Percentiles rank a stretch among this genome's conserved stretches.
These are phyloP conservation scores for Diplodia scrobiculata DNA, from an alignment of 2,329 filamentous ascomycete genomes.

Conservation along the genomic window DNA sequence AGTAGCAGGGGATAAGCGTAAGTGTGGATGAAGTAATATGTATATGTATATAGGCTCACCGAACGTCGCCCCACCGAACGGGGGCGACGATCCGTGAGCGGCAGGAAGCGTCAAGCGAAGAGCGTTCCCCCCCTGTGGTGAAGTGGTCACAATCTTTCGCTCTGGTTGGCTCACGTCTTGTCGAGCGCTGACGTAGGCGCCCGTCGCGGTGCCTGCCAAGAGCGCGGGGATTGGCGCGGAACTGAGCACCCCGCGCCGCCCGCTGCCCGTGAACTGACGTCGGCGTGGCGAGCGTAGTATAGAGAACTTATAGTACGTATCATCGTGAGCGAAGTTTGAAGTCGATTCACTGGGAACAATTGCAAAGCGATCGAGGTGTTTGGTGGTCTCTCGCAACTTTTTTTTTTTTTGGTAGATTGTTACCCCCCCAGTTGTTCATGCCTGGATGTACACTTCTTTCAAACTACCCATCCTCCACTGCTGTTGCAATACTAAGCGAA, in stretches of 20 bases:
- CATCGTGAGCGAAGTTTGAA: neutral
- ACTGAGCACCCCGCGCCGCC: neutral
- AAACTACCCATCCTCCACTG: no score
- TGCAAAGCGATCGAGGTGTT: no score
- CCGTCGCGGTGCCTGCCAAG: slow-evolving; percentile 15
- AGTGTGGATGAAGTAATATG: neutral
- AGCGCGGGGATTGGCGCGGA: neutral
- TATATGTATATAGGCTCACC: slow-evolving; percentile 4
- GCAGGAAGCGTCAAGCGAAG: neutral
- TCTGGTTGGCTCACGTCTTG: neutral
- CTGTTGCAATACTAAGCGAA: no score
- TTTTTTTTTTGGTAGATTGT: no score
- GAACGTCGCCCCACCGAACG: no score
- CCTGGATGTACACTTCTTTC: no score
- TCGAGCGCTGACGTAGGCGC: slow-evolving; percentile 1
- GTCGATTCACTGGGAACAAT: no score
- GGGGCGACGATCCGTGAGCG: neutral
- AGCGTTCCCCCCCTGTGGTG: no score
- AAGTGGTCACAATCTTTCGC: neutral
- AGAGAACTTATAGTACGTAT: neutral
- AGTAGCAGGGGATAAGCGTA: neutral
- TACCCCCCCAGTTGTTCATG: no score
- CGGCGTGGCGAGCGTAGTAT: neutral
- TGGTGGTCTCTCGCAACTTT: no score
- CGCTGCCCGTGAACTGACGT: neutral